Evolutionary conservation across 2,329 filamentous ascomycete species (phyloP).

Genomic region (Periconia macrospinosa): DNA sequence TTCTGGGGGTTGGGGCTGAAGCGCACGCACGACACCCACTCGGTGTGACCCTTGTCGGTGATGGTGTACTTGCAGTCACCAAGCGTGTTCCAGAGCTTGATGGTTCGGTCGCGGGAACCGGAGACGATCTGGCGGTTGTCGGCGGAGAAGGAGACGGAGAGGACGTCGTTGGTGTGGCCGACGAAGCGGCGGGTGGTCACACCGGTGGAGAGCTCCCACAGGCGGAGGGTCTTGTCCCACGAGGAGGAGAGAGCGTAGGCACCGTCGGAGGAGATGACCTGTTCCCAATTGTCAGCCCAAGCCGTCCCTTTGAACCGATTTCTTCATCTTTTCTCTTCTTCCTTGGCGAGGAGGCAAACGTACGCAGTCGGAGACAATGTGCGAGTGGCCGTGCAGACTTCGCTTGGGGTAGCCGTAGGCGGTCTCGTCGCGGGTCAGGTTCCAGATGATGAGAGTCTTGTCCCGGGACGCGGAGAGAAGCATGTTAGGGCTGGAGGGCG

Average conservation of each 20-base stretch:
- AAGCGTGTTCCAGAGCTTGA: conserved; percentile 99
- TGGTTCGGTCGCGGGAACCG: conserved; percentile 94
- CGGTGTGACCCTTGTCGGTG: conserved; percentile 99
- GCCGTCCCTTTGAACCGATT: conserved; percentile 30
- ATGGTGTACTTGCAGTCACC: conserved; percentile 99
- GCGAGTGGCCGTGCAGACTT: conserved; percentile 97
- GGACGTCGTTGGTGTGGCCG: conserved; percentile 98
- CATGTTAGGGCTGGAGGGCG: conserved; percentile 86
- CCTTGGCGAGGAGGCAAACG: conserved; percentile 47
- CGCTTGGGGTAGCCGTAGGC: conserved; percentile 99
- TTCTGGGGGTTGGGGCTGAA: conserved; percentile 99
- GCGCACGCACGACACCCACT: conserved; percentile 99
- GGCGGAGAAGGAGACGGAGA: conserved; percentile 99
- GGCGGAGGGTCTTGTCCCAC: conserved; percentile 99
- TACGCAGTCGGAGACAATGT: conserved; percentile 99
- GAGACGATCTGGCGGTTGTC: conserved; percentile 99
- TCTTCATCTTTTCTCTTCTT: conserved; percentile 6
- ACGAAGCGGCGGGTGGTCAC: conserved; percentile 97
- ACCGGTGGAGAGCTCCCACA: conserved; percentile 98
- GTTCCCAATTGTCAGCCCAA: conserved; percentile 40
- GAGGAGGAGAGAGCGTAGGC: conserved; percentile 98
- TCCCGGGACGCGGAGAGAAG: conserved; percentile 96
- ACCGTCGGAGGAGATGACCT: conserved; percentile 99
- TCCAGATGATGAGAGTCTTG: conserved; percentile 99
- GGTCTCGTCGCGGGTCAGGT: conserved; percentile 97